Base-by-base conservation (phyloP, 495 filamentous ascomycete species). In the Polyplosphaeria fusca region DNA sequence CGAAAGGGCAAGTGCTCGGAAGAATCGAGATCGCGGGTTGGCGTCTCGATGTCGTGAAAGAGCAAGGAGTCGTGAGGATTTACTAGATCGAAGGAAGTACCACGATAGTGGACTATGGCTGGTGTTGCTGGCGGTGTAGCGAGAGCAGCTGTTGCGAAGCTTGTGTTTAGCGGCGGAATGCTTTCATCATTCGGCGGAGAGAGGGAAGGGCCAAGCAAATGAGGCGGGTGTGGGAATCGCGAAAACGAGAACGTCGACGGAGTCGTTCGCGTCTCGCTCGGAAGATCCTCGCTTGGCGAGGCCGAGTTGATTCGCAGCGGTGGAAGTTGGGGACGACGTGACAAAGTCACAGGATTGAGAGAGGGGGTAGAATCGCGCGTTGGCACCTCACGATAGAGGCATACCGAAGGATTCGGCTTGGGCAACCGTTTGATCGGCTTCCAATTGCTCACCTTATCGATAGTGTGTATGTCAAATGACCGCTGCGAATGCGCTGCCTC, bases 41-140 rank as follows among this genome's bases (percentile, higher is more conserved):
- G 67, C 12, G 67, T 66, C 18, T 58, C 65, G 35, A 70, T 61
- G 37, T 64, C 48, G 35, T 58, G 52, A 16, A 65, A 30, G 22
- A 47, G 19, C 7, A 70, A 57, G 3, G 67, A 70, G 2, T 61
- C 32, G 52, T 68, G 67, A 0, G 67, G 67, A 42, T 70, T 70
- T 38, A 70, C 60, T 3, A 70, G 47, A 35, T 70, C 67, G 39
- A 70, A 70, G 1, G 67, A 70, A 4, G 60, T 48, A 19, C 64
- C 67, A 22, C 67, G 53, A 47, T 61, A 68, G 41, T 70, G 65
- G 25, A 70, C 24, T 14, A 64, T 45, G 7, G 64, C 60, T 26
- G 60, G 60, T 16, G 64, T 63, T 13, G 60, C 64, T 9, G 64
- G 59, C 9, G 64, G 59, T 1, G 60, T 63, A 11, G 42, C 64